Conservation (phyloP, 2,329 filamentous ascomycete genomes). For the Colletotrichum camelliae region DNA sequence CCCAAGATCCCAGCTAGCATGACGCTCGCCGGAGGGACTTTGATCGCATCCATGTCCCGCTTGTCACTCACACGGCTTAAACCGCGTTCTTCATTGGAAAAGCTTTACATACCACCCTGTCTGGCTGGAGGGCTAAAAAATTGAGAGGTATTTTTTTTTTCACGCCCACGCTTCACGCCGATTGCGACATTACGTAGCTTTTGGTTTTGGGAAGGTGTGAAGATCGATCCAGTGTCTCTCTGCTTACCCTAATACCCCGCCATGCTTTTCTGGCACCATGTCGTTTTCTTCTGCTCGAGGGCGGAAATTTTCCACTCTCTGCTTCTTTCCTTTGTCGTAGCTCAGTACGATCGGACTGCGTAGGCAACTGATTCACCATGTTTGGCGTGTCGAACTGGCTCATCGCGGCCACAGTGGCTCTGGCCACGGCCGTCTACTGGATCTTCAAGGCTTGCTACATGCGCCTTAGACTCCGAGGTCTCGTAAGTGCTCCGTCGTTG, state of each 20-base stretch:
- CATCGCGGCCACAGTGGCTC: slow-evolving; percentile 1
- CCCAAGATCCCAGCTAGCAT: not conserved
- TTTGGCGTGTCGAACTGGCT: slow-evolving; percentile 17
- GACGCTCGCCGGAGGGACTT: not conserved
- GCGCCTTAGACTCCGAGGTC: slow-evolving; percentile 7
- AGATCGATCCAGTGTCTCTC: not conserved
- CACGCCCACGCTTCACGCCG: not conserved
- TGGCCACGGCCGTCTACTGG: slow-evolving; percentile 17
- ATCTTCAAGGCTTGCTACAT: slow-evolving; percentile 9
- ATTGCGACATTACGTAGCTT: not conserved
- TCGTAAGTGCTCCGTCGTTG: not conserved
- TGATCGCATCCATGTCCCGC: not conserved
- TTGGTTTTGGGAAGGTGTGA: not conserved
- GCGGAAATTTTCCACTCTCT: not conserved
- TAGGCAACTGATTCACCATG: not conserved
- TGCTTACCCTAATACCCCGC: slow-evolving; percentile 1
- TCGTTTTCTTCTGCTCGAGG: not conserved
- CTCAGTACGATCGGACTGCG: not conserved
- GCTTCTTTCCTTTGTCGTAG: not conserved
- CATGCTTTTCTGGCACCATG: not conserved
- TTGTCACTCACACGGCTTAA: not conserved
- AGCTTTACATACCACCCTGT: not conserved
- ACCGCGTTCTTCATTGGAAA: not conserved
- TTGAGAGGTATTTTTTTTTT: not conserved
- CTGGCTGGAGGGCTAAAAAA: not conserved